These are phyloP conservation scores for Diaporthe longicolla DNA, from an alignment of 2,329 filamentous ascomycete genomes.

Conservation along the genomic window DNA sequence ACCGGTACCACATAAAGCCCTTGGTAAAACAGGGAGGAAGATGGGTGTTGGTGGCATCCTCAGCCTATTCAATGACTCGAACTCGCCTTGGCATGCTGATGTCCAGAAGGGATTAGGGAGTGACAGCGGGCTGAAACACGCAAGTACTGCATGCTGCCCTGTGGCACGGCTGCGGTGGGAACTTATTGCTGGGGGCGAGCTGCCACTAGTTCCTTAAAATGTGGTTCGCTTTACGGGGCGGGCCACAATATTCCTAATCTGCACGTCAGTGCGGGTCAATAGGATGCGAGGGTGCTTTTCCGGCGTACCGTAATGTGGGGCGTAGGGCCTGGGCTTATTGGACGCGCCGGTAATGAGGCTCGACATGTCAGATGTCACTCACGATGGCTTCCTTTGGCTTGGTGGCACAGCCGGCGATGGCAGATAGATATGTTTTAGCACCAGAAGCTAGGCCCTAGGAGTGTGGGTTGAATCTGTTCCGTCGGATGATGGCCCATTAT, in stretches of 20 bases:
- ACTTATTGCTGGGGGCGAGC: not conserved
- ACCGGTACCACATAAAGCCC: slow-evolving; percentile 27
- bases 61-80: slow-evolving; percentile 23
- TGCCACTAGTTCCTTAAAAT: not conserved
- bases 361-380: slow-evolving; percentile 11
- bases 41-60: slow-evolving; percentile 16
- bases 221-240: slow-evolving; percentile 3
- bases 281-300: slow-evolving; percentile 7
- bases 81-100: not conserved
- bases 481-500: not conserved
- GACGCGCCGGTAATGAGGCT: slow-evolving; percentile 6
- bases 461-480: not conserved
- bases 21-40: not conserved
- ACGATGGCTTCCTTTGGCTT: not conserved
- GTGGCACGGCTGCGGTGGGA: not conserved
- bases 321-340: not conserved
- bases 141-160: slow-evolving; percentile 3
- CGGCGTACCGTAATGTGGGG: slow-evolving; percentile 15
- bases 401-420: not conserved
- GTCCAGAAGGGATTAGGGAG: not conserved
- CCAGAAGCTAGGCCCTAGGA: not conserved
- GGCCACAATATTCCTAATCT: slow-evolving; percentile 22
- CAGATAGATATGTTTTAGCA: slow-evolving; percentile 9
- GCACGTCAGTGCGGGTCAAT: not conserved
- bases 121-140: not conserved